A percentile compares a stretch with the other conserved stretches of the same genome.
phyloP scores from a whole-genome alignment of 345 rosid species.

The Citrus unshiu region DNA sequence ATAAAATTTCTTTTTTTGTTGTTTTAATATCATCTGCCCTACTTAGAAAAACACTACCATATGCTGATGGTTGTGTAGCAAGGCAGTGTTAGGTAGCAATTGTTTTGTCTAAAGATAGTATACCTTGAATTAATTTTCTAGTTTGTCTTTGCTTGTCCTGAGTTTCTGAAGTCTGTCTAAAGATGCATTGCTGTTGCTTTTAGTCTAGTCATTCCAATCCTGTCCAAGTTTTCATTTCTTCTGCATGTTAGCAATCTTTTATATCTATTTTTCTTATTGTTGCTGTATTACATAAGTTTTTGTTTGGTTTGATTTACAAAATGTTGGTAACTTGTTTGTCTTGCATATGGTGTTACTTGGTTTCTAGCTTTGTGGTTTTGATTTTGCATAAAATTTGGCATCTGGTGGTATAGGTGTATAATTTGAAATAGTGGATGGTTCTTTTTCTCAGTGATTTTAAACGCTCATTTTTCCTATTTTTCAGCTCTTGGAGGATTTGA shows the following conservation, averaged over 20 bases:
- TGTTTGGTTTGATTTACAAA: background rate
- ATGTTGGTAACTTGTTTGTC: background rate
- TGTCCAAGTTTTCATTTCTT: background rate
- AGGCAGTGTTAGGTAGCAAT: background rate
- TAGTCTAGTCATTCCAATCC: background rate
- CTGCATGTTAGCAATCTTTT: background rate
- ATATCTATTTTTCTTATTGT: background rate
- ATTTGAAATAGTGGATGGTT: background rate
- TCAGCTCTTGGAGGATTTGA: conserved; percentile 85
- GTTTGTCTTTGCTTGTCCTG: background rate
- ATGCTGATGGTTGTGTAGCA: background rate
- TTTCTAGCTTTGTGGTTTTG: background rate
- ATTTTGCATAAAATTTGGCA: background rate
- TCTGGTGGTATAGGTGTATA: background rate
- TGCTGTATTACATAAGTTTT: background rate
- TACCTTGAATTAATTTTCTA: background rate
- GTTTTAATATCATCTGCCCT: background rate
- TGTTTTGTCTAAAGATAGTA: background rate
- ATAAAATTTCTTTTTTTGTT: background rate
- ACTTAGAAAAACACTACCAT: background rate
- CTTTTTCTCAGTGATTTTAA: background rate
- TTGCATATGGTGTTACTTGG: background rate
- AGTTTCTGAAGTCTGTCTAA: background rate
- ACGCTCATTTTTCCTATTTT: background rate
- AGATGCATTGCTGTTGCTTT: background rate